These are phyloP conservation scores for Fragosphaeria purpurea DNA, from an alignment of 2,329 filamentous ascomycete genomes.

Conservation along the genomic window DNA sequence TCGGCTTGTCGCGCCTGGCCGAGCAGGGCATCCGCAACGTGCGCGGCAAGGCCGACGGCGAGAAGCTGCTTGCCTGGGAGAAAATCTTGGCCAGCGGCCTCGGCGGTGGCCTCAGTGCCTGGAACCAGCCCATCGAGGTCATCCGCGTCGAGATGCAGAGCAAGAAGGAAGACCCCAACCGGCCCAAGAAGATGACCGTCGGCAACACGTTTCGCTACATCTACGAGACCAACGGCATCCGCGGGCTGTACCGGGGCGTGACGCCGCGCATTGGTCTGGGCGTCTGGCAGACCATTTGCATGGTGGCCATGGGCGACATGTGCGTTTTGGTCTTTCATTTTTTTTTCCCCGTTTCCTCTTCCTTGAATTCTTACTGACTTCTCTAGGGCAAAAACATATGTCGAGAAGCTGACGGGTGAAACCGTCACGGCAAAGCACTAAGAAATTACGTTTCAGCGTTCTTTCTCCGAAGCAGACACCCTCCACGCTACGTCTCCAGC, in stretches of 20 bases:
- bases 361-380: slow-evolving; percentile 15
- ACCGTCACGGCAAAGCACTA: slow-evolving; percentile 59
- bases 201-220: slow-evolving; percentile 80
- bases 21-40: slow-evolving; percentile 75
- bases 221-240: slow-evolving; percentile 77
- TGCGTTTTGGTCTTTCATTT: slow-evolving; percentile 40
- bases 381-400: slow-evolving; percentile 54
- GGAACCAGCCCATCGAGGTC: slow-evolving; percentile 99
- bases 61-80: slow-evolving; percentile 70
- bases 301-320: slow-evolving; percentile 98
- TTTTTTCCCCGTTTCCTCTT: background rate
- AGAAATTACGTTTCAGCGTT: no score
- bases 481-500: no score
- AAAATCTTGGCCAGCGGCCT: slow-evolving; percentile 81
- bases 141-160: slow-evolving; percentile 99
- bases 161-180: slow-evolving; percentile 95
- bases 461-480: no score
- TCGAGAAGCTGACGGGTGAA: slow-evolving; percentile 57
- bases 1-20: slow-evolving; percentile 84
- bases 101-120: slow-evolving; percentile 89
- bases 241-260: slow-evolving; percentile 92
- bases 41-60: slow-evolving; percentile 67
- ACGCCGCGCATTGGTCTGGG: slow-evolving; percentile 87
- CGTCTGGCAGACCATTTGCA: slow-evolving; percentile 99
- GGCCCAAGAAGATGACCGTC: slow-evolving; percentile 98